These are phyloP conservation scores for Globisporangium orthogonon DNA, from an alignment of 352 stramenopile species.

Conservation along the genomic window DNA sequence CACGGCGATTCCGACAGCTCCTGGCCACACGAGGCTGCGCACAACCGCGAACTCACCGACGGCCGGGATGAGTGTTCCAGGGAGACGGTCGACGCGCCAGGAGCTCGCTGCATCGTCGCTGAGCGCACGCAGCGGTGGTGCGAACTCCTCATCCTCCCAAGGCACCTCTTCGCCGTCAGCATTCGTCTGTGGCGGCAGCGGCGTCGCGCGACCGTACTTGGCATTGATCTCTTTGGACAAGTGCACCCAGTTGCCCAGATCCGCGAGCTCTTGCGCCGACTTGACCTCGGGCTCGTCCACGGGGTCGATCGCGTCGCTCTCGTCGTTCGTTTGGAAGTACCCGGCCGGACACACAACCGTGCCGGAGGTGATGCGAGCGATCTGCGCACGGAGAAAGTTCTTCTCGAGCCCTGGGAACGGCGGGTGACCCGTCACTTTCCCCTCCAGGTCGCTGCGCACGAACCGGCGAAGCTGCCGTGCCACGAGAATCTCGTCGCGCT, in stretches of 20 bases:
- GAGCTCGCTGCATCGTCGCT: slow-evolving; percentile 57
- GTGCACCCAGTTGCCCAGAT: slow-evolving; percentile 81
- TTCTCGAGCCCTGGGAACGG: slow-evolving; percentile 86
- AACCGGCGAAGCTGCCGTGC: slow-evolving; percentile 75
- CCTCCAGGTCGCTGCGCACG: slow-evolving; percentile 79
- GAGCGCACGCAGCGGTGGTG: slow-evolving; percentile 41
- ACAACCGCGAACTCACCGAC: slow-evolving; percentile 61
- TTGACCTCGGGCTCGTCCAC: slow-evolving; percentile 70
- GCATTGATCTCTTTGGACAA: slow-evolving; percentile 86
- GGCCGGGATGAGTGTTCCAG: slow-evolving; percentile 52
- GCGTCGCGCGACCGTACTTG: slow-evolving; percentile 62
- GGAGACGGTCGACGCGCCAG: slow-evolving; percentile 75
- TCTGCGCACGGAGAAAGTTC: slow-evolving; percentile 85
- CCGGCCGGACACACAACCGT: slow-evolving; percentile 80
- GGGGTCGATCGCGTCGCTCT: slow-evolving; percentile 50
- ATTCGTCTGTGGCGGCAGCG: slow-evolving; percentile 67
- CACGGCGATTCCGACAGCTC: slow-evolving; percentile 78
- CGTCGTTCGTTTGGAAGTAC: slow-evolving; percentile 76
- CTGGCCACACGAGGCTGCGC: slow-evolving; percentile 79
- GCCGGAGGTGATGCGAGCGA: slow-evolving; percentile 81
- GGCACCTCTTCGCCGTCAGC: slow-evolving; percentile 65
- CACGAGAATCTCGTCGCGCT: slow-evolving; percentile 66
- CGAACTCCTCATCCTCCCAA: slow-evolving; percentile 64
- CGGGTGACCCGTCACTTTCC: slow-evolving; percentile 68
- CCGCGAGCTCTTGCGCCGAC: slow-evolving; percentile 56